Evolutionary conservation across 306 rosid species (phyloP), one percentile per base, ranked within the genome.

Genomic region (Quercus robur): DNA sequence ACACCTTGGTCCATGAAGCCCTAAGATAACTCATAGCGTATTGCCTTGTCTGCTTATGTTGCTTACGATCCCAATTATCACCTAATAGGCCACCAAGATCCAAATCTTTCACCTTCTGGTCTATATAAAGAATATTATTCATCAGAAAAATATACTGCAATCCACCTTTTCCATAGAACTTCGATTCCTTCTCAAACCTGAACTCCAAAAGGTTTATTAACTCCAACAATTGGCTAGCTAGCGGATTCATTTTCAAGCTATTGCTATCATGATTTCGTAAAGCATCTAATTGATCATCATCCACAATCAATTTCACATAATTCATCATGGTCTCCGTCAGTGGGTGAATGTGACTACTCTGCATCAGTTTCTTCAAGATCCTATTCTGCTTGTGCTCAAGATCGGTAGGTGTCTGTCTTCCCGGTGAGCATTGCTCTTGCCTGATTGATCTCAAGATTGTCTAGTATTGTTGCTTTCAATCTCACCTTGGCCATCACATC

Each of bases 301-400:
- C 94, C 77, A 90, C 96, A 75, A 95, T 93, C 93, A 93, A 79
- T 64, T 86, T 91, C 78, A 89, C 74, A 81, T 90, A 95, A 81
- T 95, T 95, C 99, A 95, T 93, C 30, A 95, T 97, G 79, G 90
- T 91, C 56, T 97, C 88, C 17, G 91, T 87, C 79, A 95, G 77
- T 0, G 98, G 99, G 76, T 95, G 99, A 87, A 95, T 87, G 54
- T 88, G 98, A 15, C 98, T 97, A 1, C 85, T 90, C n/a, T n/a
- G n/a, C n/a, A n/a, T n/a, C n/a, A n/a, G n/a, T n/a, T n/a, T n/a
- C n/a, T n/a, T n/a, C n/a, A n/a, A n/a, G n/a, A n/a, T n/a, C n/a
- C n/a, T n/a, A n/a, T n/a, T n/a, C n/a, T n/a, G n/a, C n/a, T n/a
- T n/a, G n/a, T n/a, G n/a, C n/a, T n/a, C n/a, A n/a, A n/a, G n/a